phyloP scores from a whole-genome alignment of 306 rosid species.

The Cicer judaicum region DNA sequence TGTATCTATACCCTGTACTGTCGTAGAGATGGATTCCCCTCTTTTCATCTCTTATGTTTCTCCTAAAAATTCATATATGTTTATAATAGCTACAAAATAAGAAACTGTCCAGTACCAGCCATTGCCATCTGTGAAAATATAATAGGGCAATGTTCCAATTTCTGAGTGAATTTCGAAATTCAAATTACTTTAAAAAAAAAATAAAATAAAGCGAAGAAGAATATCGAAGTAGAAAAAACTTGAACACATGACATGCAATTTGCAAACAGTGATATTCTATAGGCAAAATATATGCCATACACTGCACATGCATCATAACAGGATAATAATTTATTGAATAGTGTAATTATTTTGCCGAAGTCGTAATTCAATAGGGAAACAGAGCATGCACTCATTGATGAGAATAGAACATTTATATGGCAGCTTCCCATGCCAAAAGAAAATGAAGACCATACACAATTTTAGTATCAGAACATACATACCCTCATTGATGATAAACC shows the following conservation, averaged over 20 bases:
- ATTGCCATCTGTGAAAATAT: not conserved
- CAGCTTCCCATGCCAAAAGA: slow-evolving; percentile 28
- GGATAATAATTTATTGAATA: not conserved
- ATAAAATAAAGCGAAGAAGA: not conserved
- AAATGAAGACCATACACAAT: slow-evolving; percentile 22
- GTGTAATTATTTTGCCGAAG: not conserved
- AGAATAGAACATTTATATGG: slow-evolving; percentile 27
- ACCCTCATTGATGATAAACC: slow-evolving; percentile 83
- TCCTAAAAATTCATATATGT: not conserved
- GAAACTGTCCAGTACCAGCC: slow-evolving; percentile 7
- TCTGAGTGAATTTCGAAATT: not conserved
- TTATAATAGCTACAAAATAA: not conserved
- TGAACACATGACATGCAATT: slow-evolving; percentile 5
- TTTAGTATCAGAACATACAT: slow-evolving; percentile 46
- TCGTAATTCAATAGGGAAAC: slow-evolving; percentile 25
- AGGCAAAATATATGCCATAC: slow-evolving; percentile 8
- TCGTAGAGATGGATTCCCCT: not conserved
- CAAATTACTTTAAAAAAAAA: not conserved
- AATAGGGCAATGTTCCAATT: not conserved
- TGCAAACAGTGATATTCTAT: slow-evolving; percentile 6
- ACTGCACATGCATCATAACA: slow-evolving; percentile 14
- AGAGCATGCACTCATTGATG: slow-evolving; percentile 31
- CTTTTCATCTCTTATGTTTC: not conserved
- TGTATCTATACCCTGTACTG: not conserved
- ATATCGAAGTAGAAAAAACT: not conserved